A percentile compares a stretch with the other conserved stretches of the same genome.
Evolutionary conservation across 2,329 filamentous ascomycete genomes (phyloP).

Genomic region (Neurospora sp.): DNA sequence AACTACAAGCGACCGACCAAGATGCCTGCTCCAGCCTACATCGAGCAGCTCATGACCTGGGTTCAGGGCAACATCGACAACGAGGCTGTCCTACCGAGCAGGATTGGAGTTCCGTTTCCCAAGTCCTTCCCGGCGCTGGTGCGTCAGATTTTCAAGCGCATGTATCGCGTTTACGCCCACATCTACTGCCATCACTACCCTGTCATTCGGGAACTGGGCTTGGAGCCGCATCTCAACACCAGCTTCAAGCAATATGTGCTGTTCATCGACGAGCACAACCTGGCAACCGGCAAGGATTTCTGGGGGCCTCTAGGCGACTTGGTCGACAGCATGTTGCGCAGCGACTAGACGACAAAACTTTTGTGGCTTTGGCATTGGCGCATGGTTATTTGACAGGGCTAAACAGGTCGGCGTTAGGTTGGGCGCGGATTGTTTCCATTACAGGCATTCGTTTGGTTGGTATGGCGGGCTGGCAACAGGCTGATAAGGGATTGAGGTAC

Average conservation of each 20-base stretch:
- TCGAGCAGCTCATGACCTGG: constrained; percentile 96
- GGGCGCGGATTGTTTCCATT: neutral
- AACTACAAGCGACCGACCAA: constrained; percentile 94
- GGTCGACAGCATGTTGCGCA: constrained; percentile 95
- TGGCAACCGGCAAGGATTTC: constrained; percentile 91
- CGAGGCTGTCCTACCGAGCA: constrained; percentile 86
- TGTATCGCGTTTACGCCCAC: constrained; percentile 97
- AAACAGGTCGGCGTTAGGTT: constrained; percentile 16
- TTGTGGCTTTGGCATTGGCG: neutral
- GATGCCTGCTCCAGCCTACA: constrained; percentile 94
- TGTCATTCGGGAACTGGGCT: constrained; percentile 84
- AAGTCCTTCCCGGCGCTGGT: constrained; percentile 83
- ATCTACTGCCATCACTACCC: constrained; percentile 99
- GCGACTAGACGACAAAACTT: constrained; percentile 48
- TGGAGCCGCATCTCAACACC: constrained; percentile 96
- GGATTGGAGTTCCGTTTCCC: constrained; percentile 90
- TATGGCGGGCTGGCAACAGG: neutral
- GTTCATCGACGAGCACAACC: constrained; percentile 91
- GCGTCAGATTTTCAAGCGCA: constrained; percentile 94
- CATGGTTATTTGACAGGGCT: constrained; percentile 6
- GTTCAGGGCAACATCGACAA: constrained; percentile 94
- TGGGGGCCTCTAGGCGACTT: constrained; percentile 93
- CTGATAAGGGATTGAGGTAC: neutral
- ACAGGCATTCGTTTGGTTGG: neutral
- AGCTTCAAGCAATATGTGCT: constrained; percentile 99